Evolutionary conservation across 257 asterid species (phyloP), one percentile per base, ranked within the genome.

Genomic region (Mentha longifolia): DNA sequence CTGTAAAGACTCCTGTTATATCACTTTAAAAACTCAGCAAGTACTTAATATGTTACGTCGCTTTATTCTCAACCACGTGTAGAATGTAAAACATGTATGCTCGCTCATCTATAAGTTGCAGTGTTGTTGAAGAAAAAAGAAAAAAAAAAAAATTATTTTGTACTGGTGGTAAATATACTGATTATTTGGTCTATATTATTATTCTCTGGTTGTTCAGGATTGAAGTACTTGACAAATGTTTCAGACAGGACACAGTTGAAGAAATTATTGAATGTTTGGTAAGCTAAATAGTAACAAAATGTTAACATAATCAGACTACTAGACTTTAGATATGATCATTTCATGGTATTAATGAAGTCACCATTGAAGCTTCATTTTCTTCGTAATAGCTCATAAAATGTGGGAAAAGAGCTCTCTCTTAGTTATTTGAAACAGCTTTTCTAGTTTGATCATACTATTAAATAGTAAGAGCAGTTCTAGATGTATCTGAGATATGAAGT

Each of bases 231-330:
- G 91, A 95, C 82, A 85, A 85, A 86, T 95, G 97, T 78, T 95
- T 95, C 88, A 72, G 97, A 86, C 93, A 85, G 35, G 94, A 85
- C 71, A 84, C 94, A 19, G 95, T 95, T 16, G 99, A 92, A 81
- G 99, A 89, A 83, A 92, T 95, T 60, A 78, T 95, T 76, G 93
- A 84, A 65, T 81, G 91, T 67, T 78, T 95, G 96, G 99, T 95
- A 81, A 81, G 97, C 71, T 37, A 25, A 54, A 3, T 12, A 47
- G 25, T 49, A 43, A 63, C 11, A 73, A 0, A 22, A 52, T 11
- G 22, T 20, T 62, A 50, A 37, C 70, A 39, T 15, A n/a, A n/a
- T 4, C 46, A 61, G 5, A 56, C 9, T 2, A 28, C 13, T 25
- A 25, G n/a, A 22, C 12, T 11, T 25, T 55, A 55, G 37, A 3